Conservation (phyloP, 495 filamentous ascomycete species). For the Penicillium crystallinum region DNA sequence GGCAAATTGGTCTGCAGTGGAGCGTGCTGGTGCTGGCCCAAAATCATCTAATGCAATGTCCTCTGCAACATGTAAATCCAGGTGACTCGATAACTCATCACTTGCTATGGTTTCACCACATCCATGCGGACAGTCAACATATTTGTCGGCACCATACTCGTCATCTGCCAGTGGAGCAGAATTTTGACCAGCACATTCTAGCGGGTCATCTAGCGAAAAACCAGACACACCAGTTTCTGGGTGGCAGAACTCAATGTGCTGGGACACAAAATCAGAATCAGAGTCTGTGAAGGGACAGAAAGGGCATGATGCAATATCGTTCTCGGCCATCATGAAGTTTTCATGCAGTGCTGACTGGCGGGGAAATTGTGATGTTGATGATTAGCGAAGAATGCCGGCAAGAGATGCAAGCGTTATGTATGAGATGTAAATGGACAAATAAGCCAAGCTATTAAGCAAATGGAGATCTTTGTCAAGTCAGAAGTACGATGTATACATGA, state of each 20-base stretch:
- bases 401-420: background rate
- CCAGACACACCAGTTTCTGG: constrained; percentile 39
- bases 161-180: constrained; percentile 10
- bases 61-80: constrained; percentile 69
- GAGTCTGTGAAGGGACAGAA: constrained; percentile 51
- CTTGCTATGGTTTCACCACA: constrained; percentile 65
- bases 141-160: constrained; percentile 35
- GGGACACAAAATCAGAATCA: constrained; percentile 43
- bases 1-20: background rate
- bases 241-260: constrained; percentile 54
- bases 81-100: constrained; percentile 61
- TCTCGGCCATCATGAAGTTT: constrained; percentile 20
- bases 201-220: background rate
- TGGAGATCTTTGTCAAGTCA: background rate
- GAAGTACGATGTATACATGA: background rate
- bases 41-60: constrained; percentile 46
- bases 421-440: background rate
- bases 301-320: constrained; percentile 37
- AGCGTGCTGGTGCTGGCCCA: background rate
- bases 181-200: background rate
- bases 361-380: background rate
- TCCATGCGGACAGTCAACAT: constrained; percentile 63
- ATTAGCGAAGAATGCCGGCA: background rate
- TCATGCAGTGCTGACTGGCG: background rate
- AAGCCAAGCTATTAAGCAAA: background rate